Evolutionary conservation across 257 asterid species (phyloP), one percentile per base, ranked within the genome.

Genomic region (Lycium barbarum): DNA sequence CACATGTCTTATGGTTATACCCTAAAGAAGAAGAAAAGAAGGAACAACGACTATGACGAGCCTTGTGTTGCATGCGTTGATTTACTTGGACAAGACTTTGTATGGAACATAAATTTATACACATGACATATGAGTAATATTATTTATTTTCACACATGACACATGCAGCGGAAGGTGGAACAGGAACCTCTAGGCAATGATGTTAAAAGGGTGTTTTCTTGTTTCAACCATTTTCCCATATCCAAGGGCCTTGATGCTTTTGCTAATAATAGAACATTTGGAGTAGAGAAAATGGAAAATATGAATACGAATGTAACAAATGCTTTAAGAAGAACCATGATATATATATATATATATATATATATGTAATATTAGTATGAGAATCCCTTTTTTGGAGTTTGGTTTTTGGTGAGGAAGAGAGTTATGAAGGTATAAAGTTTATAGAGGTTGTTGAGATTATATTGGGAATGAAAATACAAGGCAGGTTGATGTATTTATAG

Each of bases 141-240:
- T 4, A 9, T 10, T 45, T 43, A 10, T 72, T 72, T 45, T 43
- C 3, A n/a, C 18, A n/a, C n/a, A n/a, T n/a, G n/a, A n/a, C n/a
- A n/a, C n/a, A n/a, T n/a, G n/a, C n/a, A n/a, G n/a, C 83, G 1
- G 76, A 84, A 6, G 83, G 49, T 73, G 86, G 86, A 14, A 6
- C 73, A 2, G 22, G 0, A 26, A 2, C 83, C 86, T 20, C 76
- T 74, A n/a, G 86, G 86, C 81, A 84, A 65, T 7, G 86, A 73
- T 4, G 71, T 33, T 26, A 40, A 13, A 47, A 84, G 11, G 14
- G 8, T n/a, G 5, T 55, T 9, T 63, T 82, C 33, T 63, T 14
- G 63, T 63, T 26, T 82, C 74, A 82, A 49, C 84, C 84, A 40
- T 80, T 59, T 80, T 62, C 7, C 43, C 84, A 35, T 80, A 57